phyloP scores from a whole-genome alignment of 768 basidiomycete genomes.

The Hypholoma fasciculare region DNA sequence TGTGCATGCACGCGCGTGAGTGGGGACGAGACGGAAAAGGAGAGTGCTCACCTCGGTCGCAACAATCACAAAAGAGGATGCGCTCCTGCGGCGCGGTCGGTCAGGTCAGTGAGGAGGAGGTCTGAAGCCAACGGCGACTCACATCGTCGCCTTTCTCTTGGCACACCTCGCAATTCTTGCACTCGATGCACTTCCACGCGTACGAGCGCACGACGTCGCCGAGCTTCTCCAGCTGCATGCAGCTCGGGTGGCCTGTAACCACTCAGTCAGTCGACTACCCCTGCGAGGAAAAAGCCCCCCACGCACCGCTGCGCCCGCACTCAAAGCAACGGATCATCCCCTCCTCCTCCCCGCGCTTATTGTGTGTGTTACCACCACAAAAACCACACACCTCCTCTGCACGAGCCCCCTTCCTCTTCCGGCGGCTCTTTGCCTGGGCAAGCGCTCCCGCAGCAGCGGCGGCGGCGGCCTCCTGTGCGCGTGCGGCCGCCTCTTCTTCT shows the following conservation, averaged over 20 bases:
- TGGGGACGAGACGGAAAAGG: conserved; percentile 1
- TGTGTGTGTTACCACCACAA: conserved; percentile 66
- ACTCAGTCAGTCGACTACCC: conserved; percentile 9
- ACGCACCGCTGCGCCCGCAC: conserved; percentile 80
- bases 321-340: conserved; percentile 75
- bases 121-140: conserved; percentile 30
- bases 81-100: conserved; percentile 47
- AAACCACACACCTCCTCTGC: conserved; percentile 72
- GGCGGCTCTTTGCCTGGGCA: conserved; percentile 44
- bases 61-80: conserved; percentile 90
- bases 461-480: conserved; percentile 21
- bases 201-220: conserved; percentile 67
- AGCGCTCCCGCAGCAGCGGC: conserved; percentile 20
- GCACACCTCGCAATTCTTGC: conserved; percentile 92
- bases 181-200: conserved; percentile 87
- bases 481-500: not conserved
- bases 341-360: conserved; percentile 60
- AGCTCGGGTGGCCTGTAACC: conserved; percentile 78
- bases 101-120: no score
- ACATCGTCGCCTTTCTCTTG: conserved; percentile 86
- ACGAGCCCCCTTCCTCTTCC: conserved; percentile 36
- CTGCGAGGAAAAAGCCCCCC: conserved; percentile 6
- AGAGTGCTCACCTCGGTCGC: conserved; percentile 71
- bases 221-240: conserved; percentile 64
- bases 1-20: conserved; percentile 30